Evolutionary conservation across 805 yeast species (phyloP), one percentile per base, ranked within the genome.

Genomic region (Wickerhamomyces hampshirensis): DNA sequence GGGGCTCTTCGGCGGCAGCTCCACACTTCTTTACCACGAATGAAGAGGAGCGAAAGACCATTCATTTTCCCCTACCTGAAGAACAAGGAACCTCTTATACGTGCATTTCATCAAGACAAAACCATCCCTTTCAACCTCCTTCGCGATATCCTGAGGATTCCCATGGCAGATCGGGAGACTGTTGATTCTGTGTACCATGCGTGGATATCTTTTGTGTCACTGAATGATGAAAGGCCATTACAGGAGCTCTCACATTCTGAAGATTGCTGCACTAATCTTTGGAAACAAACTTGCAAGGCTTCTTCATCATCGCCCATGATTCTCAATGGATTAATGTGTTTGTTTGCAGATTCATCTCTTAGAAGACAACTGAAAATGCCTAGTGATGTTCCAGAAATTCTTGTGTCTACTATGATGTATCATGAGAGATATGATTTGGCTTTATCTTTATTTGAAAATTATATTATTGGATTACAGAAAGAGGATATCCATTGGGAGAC

Each of bases 61-160:
- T n/a, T n/a, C 14, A 19, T 35, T 15, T 43, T 49, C 24, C 50
- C 53, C 8, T 38, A 35, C 23, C 31, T 47, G 9, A 43, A 46
- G 33, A 46, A 49, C 38, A 47, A 40, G 31, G 5, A 38, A 4
- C 36, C 43, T 5, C 19, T 49, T 11, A 19, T 34, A 10, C 6
- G 23, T 3, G 29, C 35, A 6, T 35, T 47, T 21, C 54, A 46
- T 17, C 29, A 18, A 21, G 39, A 49, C 23, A 31, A 31, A 14
- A 21, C 11, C 3, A 17, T 49, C 2, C 55, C 55, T 1, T 51
- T 49, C 37, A 51, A 49, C 32, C 26, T 47, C 4, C 39, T 41
- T 2, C 35, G 55, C 19, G 54, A 51, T 19, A 45, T 47, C 3
- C 30, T 51, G 11, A 24, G 35, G 2, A 28, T 49, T n/a, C 47